Evolutionary conservation across 495 filamentous ascomycete species (phyloP), one percentile per base, ranked within the genome.

Genomic region (Talaromyces proteolyticus): DNA sequence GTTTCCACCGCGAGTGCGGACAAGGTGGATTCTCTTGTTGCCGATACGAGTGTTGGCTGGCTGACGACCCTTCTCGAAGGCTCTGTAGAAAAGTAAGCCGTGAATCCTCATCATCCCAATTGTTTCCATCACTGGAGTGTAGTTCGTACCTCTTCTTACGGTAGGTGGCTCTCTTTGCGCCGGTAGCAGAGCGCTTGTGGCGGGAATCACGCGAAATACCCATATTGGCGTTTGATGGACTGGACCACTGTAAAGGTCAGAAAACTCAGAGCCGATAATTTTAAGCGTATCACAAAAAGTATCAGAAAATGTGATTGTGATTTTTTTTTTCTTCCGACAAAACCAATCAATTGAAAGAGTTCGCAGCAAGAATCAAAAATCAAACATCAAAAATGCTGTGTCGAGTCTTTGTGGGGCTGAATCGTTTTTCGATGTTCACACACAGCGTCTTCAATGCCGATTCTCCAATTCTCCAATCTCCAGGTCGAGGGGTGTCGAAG

Each of bases 51-150:
- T 99, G 82, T 93, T 95, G 77, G 93, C 88, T 65, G 92, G 86
- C 82, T 99, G 93, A 70, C 93, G 93, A 75, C 94, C 93, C 73
- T 91, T 89, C 84, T 99, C 94, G 85, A 97, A 99, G 70, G 91
- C 94, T 84, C 93, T 87, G 78, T 75, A 76, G 72, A 71, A 18
- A 18, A 34, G 19, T 1, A 50, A 6, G 16, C 14, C 19, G 14
- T 16, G 7, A 21, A 17, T 3, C n/a, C 2, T 24, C 12, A 3
- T 17, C 2, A 40, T 39, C 19, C 7, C 19, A n/a, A 49, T 16
- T 3, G 23, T 11, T n/a, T n/a, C 44, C 10, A 17, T 6, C 6
- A 6, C 12, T 22, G 14, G 53, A 55, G 54, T 51, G 46, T 10
- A 59, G 47, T 59, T 65, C 74, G 74, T 85, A 86, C 82, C 82